These are phyloP conservation scores for Fusarium haematococcum DNA, from an alignment of 2,329 filamentous ascomycete genomes.

Conservation along the genomic window DNA sequence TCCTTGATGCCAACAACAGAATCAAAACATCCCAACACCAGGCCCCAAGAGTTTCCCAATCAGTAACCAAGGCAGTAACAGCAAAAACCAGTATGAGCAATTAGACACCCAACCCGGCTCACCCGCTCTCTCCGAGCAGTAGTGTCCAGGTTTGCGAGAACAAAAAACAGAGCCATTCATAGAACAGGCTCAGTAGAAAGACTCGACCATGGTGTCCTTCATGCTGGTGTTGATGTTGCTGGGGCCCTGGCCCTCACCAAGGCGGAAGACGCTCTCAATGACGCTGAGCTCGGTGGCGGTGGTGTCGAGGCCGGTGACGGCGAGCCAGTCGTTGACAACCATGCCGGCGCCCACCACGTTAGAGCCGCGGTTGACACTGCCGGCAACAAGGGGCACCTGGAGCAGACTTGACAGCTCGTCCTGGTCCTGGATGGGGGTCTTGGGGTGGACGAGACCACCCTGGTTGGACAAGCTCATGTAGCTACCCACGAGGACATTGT, in stretches of 20 bases:
- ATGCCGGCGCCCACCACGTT: constrained; percentile 87
- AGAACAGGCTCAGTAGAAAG: constrained; percentile 80
- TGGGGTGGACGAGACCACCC: constrained; percentile 96
- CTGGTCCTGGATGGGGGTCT: constrained; percentile 97
- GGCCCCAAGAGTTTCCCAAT: constrained; percentile 32
- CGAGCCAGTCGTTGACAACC: constrained; percentile 85
- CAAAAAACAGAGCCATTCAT: constrained; percentile 9
- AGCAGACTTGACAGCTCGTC: constrained; percentile 94
- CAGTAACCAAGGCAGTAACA: constrained; percentile 22
- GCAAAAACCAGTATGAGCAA: constrained; percentile 20
- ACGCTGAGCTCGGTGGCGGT: constrained; percentile 98
- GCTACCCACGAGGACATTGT: constrained; percentile 94
- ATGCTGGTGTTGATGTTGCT: constrained; percentile 83
- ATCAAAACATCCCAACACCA: constrained; percentile 39
- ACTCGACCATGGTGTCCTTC: constrained; percentile 99
- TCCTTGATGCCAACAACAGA: constrained; percentile 29
- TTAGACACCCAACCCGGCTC: constrained; percentile 5
- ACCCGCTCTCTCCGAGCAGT: neutral
- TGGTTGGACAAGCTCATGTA: constrained; percentile 98
- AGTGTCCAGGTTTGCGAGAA: neutral
- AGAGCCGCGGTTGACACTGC: constrained; percentile 91
- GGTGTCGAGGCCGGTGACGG: constrained; percentile 91
- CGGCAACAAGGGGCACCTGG: constrained; percentile 95
- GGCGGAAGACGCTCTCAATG: constrained; percentile 93
- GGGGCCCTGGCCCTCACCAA: constrained; percentile 87